These are phyloP conservation scores for Phaeoacremonium minimum DNA, from an alignment of 2,329 filamentous ascomycete genomes.

Conservation along the genomic window DNA sequence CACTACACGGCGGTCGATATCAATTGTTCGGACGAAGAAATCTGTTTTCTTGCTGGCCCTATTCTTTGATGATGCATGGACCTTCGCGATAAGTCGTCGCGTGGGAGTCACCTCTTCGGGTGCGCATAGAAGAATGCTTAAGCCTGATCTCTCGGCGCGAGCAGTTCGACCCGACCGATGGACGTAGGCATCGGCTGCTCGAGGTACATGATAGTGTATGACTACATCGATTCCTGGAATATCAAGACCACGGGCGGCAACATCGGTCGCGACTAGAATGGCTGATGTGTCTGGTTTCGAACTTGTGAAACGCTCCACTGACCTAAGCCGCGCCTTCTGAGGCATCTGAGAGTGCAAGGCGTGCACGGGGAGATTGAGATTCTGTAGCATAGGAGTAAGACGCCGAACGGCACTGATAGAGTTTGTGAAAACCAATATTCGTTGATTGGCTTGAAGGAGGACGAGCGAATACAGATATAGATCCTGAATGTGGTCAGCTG, in stretches of 20 bases:
- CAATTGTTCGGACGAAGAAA: conserved; percentile 73
- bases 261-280: conserved; percentile 87
- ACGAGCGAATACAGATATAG: conserved; percentile 88
- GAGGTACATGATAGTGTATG: conserved; percentile 91
- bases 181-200: conserved; percentile 88
- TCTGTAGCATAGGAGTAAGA: conserved; percentile 77
- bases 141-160: conserved; percentile 70
- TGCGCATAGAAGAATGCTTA: conserved; percentile 82
- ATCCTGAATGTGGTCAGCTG: conserved; percentile 49
- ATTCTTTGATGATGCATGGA: conserved; percentile 61
- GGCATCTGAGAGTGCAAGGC: conserved; percentile 91
- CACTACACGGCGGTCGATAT: conserved; percentile 77
- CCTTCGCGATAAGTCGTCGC: conserved; percentile 77
- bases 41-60: conserved; percentile 40
- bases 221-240: conserved; percentile 87
- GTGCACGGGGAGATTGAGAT: conserved; percentile 70
- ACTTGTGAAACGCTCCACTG: conserved; percentile 81
- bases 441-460: conserved; percentile 73
- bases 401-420: conserved; percentile 90
- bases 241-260: conserved; percentile 89
- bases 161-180: conserved; percentile 94
- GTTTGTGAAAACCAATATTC: conserved; percentile 90
- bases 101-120: conserved; percentile 89
- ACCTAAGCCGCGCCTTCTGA: conserved; percentile 91
- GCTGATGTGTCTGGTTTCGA: conserved; percentile 48